Conservation (phyloP, 2,329 filamentous ascomycete species). For the Ophiocordyceps unilateralis region DNA sequence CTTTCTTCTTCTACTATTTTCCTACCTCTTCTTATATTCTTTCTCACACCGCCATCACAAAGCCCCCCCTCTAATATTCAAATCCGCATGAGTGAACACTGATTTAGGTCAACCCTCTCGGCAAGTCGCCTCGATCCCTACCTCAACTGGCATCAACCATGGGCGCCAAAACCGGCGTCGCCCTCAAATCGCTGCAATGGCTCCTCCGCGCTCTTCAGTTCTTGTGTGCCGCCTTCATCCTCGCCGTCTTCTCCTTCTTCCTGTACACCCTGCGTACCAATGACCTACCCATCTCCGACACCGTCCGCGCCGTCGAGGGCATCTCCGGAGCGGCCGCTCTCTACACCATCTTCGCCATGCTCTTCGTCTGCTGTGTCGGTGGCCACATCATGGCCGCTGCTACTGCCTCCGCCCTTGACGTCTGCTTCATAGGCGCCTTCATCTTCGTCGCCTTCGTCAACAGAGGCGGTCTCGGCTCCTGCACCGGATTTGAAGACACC, state of each 20-base stretch:
- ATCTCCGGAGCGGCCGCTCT: slow-evolving; percentile 58
- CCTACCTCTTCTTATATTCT: not conserved
- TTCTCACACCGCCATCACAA: not conserved
- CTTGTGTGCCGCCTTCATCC: slow-evolving; percentile 51
- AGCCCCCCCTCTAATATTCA: not conserved
- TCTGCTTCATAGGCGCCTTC: slow-evolving; percentile 60
- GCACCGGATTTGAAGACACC: slow-evolving; percentile 42
- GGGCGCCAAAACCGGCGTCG: slow-evolving; percentile 20
- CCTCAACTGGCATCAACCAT: slow-evolving; percentile 8
- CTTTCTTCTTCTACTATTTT: not conserved
- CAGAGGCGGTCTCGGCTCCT: slow-evolving; percentile 48
- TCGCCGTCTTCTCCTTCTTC: slow-evolving; percentile 75
- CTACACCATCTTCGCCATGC: slow-evolving; percentile 55
- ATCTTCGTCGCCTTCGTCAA: slow-evolving; percentile 68
- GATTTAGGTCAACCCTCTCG: too few species aligned
- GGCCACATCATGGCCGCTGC: slow-evolving; percentile 57
- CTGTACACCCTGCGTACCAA: slow-evolving; percentile 55
- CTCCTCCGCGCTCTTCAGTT: slow-evolving; percentile 60
- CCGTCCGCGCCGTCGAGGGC: slow-evolving; percentile 58
- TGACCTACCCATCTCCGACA: slow-evolving; percentile 41
- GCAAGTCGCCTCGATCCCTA: too few species aligned
- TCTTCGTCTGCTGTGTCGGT: slow-evolving; percentile 65
- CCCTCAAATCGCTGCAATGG: slow-evolving; percentile 53
- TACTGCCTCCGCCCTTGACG: slow-evolving; percentile 57
- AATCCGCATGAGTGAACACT: not conserved